A percentile compares a stretch with the other conserved stretches of the same genome.
Evolutionary conservation across 1,284 basidiomycete species (phyloP).

Genomic region (Jaminaea rosea): DNA sequence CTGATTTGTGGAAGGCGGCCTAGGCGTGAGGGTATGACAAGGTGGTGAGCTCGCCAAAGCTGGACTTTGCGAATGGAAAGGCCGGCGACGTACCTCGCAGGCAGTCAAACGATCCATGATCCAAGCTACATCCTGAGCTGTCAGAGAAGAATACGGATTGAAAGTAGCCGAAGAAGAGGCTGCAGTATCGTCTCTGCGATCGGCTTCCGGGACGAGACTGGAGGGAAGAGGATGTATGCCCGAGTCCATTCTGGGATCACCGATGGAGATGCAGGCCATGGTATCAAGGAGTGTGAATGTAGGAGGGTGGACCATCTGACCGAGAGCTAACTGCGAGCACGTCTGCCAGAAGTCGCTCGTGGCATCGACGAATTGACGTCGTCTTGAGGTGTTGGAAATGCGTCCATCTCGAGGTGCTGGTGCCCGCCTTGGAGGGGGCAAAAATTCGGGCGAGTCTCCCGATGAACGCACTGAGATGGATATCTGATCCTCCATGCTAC

Average conservation of each 20-base stretch:
- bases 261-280: conserved; percentile 84
- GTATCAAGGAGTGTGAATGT: conserved; percentile 69
- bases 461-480: too few species aligned
- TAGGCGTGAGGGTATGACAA: conserved; percentile 41
- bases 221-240: conserved; percentile 54
- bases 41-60: conserved; percentile 66
- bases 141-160: conserved; percentile 58
- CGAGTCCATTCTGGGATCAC: conserved; percentile 78
- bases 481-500: too few species aligned
- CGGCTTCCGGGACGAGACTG: conserved; percentile 19
- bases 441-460: too few species aligned
- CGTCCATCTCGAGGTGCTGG: too few species aligned
- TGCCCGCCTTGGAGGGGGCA: too few species aligned
- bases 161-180: conserved; percentile 50
- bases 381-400: too few species aligned
- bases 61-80: conserved; percentile 55
- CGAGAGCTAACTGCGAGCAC: conserved; percentile 40
- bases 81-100: conserved; percentile 59
- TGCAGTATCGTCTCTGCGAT: conserved; percentile 49
- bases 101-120: conserved; percentile 70
- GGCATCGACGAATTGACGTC: background rate
- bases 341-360: background rate
- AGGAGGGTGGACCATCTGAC: conserved; percentile 61
- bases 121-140: conserved; percentile 72
- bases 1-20: conserved; percentile 80